phyloP scores from a whole-genome alignment of 2,329 filamentous ascomycete genomes.

The Ilyonectria destructans region DNA sequence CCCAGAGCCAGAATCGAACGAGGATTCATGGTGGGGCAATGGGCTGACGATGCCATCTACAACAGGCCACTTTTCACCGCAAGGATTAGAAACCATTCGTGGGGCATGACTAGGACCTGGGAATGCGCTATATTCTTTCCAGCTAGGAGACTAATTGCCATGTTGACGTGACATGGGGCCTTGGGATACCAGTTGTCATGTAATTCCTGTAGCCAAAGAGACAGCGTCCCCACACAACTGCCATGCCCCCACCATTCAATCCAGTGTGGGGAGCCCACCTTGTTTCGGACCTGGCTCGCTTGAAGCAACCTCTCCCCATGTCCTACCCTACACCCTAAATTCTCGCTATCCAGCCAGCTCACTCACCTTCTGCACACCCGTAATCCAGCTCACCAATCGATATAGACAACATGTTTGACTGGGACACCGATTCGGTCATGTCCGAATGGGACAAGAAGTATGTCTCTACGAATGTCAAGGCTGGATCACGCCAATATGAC shows the following conservation, averaged over 20 bases:
- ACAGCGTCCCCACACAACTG: background rate
- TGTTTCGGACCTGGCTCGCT: too few species aligned
- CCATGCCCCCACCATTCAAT: background rate
- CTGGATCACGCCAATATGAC: conserved; percentile 26
- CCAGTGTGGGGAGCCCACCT: background rate
- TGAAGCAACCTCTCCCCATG: too few species aligned
- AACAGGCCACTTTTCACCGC: too few species aligned
- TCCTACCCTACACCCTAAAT: background rate
- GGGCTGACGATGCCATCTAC: too few species aligned
- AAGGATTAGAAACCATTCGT: too few species aligned
- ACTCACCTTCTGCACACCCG: background rate
- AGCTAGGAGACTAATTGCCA: too few species aligned
- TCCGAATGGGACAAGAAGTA: conserved; percentile 36
- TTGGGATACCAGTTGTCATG: too few species aligned
- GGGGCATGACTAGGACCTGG: too few species aligned
- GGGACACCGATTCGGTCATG: conserved; percentile 34
- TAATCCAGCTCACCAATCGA: background rate
- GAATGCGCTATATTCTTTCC: too few species aligned
- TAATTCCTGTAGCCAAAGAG: background rate
- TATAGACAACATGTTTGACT: conserved; percentile 31
- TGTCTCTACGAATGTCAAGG: conserved; percentile 37
- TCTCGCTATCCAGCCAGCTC: background rate
- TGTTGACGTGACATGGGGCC: too few species aligned
- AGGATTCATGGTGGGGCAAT: too few species aligned
- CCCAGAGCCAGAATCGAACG: too few species aligned